Evolutionary conservation across 1,284 basidiomycete species (phyloP).

Genomic region (Ustilago crameri): DNA sequence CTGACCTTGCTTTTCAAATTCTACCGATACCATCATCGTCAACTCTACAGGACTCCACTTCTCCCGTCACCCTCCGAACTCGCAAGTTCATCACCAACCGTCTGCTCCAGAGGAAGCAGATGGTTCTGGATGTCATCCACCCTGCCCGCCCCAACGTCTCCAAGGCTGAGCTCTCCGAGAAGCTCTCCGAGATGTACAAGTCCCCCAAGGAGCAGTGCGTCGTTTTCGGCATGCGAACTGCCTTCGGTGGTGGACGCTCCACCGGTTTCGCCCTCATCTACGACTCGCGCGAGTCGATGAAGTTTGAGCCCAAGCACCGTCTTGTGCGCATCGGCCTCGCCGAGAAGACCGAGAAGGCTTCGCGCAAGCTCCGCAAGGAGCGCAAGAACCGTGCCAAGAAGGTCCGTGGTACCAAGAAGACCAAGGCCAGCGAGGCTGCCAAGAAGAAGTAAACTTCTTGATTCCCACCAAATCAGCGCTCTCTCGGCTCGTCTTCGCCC

Average conservation of each 20-base stretch:
- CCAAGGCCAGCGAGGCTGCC: conserved; percentile 54
- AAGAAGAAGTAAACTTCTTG: conserved; percentile 62
- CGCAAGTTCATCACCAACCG: conserved; percentile 99
- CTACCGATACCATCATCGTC: background rate
- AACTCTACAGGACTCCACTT: conserved; percentile 75
- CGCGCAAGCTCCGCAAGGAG: conserved; percentile 98
- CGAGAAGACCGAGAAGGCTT: conserved; percentile 87
- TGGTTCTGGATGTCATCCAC: conserved; percentile 92
- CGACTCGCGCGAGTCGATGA: conserved; percentile 91
- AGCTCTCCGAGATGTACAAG: conserved; percentile 81
- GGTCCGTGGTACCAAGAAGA: conserved; percentile 77
- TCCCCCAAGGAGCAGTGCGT: conserved; percentile 74
- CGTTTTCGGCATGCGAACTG: conserved; percentile 78
- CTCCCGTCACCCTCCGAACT: conserved; percentile 95
- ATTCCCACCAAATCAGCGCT: conserved; percentile 12
- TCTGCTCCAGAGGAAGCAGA: conserved; percentile 83
- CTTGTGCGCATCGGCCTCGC: conserved; percentile 85
- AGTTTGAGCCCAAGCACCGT: conserved; percentile 94
- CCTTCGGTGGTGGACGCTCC: conserved; percentile 97
- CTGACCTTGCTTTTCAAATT: background rate
- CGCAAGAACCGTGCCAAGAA: conserved; percentile 98
- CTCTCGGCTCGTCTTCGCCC: background rate
- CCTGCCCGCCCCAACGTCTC: conserved; percentile 94
- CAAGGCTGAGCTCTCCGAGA: conserved; percentile 90
- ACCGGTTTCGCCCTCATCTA: conserved; percentile 97